phyloP scores from a whole-genome alignment of 352 stramenopile genomes.

The Phytopythium montanum region DNA sequence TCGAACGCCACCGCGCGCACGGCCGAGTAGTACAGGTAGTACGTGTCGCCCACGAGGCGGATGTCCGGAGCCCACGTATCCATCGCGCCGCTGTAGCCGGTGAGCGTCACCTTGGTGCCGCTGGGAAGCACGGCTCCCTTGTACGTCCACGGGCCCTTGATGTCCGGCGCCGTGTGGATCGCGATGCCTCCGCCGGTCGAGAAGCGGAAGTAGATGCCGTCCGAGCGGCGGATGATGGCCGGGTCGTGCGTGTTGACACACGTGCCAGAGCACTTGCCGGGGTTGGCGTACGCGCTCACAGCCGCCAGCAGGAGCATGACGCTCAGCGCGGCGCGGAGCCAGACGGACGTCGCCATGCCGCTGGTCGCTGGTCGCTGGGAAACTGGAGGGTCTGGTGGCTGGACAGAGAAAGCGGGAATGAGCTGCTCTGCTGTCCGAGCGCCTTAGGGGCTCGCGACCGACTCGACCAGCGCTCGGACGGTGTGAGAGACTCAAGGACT shows the following conservation, averaged over 20 bases:
- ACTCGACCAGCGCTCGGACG: background rate
- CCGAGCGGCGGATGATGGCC: constrained; percentile 16
- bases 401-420: background rate
- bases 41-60: constrained; percentile 30
- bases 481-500: background rate
- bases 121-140: constrained; percentile 14
- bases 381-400: background rate
- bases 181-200: constrained; percentile 21
- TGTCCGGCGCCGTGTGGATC: constrained; percentile 20
- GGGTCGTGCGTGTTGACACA: constrained; percentile 14
- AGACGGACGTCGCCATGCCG: background rate
- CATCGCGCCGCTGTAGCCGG: constrained; percentile 5
- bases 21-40: constrained; percentile 51
- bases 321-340: background rate
- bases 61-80: constrained; percentile 30
- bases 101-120: constrained; percentile 21
- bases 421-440: background rate
- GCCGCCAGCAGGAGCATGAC: background rate
- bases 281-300: background rate
- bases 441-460: background rate
- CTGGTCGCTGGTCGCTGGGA: background rate
- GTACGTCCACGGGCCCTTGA: constrained; percentile 24
- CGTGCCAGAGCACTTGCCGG: background rate
- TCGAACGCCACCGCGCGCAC: constrained; percentile 30
- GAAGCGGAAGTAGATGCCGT: constrained; percentile 32